These are phyloP conservation scores for Plantago rigida DNA, from an alignment of 305 asterid species.

Conservation along the genomic window DNA sequence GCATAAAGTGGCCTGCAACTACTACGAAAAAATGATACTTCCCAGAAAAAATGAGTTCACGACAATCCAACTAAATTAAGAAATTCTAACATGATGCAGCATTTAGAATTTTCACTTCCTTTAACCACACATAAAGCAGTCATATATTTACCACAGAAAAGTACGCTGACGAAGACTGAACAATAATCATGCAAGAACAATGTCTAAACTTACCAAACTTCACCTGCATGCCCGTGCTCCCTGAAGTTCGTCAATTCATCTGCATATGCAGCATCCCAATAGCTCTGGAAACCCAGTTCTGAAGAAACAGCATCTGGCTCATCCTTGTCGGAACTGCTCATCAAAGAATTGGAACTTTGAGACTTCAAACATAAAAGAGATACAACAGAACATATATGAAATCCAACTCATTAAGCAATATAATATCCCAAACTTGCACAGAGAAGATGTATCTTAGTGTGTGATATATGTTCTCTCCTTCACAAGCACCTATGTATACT, in stretches of 20 bases:
- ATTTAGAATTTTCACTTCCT: not conserved
- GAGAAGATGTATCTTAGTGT: not conserved
- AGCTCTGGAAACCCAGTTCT: conserved; percentile 88
- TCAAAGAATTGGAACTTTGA: conserved; percentile 15
- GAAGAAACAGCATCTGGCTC: conserved; percentile 76
- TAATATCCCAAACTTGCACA: not conserved
- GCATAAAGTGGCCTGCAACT: too few species aligned
- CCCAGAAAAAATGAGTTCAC: too few species aligned
- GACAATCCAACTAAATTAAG: too few species aligned
- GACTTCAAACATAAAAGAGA: conserved; percentile 14
- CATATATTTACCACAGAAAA: not conserved
- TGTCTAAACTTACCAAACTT: conserved; percentile 63
- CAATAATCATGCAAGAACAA: conserved; percentile 1
- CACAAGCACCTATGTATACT: not conserved
- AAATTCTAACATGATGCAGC: too few species aligned
- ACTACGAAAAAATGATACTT: too few species aligned
- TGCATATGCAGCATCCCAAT: conserved; percentile 88
- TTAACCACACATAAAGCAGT: not conserved
- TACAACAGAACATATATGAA: conserved; percentile 8
- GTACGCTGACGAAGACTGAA: not conserved
- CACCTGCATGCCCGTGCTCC: conserved; percentile 93
- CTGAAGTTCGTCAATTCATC: conserved; percentile 78
- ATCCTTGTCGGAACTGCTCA: conserved; percentile 82
- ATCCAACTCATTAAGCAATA: conserved; percentile 2
- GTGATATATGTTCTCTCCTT: not conserved